Base-by-base conservation (phyloP, 352 stramenopile species). In the Pythium myriotylum region DNA sequence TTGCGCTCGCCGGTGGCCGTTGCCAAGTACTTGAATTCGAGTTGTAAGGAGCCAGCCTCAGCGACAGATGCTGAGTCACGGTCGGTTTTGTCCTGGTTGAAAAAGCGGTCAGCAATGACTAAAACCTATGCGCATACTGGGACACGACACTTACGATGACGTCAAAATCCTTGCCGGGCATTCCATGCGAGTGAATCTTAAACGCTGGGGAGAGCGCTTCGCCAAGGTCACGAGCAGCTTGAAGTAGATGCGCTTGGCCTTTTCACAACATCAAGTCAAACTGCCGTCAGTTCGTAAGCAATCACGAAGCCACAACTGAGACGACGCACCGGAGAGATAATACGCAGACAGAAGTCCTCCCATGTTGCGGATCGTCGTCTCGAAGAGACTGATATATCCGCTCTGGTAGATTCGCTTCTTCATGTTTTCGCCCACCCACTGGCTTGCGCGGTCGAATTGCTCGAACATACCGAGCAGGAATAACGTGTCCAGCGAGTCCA, bases 1-100 rank as follows among this genome's bases (percentile, higher is more conserved):
- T 79, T 74, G 5, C 57, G 51, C 37, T 90, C 79, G 42, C 77
- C 71, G 0, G 83, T 94, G 17, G 89, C 67, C 1, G 68, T 62
- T 0, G 81, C 69, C 20, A 94, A 70, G 59, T 89, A 92, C 70
- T 92, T 90, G 51, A 93, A 94, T 57, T 94, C 85, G 43, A 94
- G 70, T 47, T 94, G 84, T 20, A 94, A 65, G 22, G 81, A 86
- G 2, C 81, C 82, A 1, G 84, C 76, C 62, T 92, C 85, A 13
- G 85, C 76, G 13, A 92, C 49, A 8, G 81, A 86, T 32, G 75
- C 74, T n/a, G 69, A 52, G 4, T 76, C 72, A 5, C 66, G 54
- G 5, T 68, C 67, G 1, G 52, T 61, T 42, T 86, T 82, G 1
- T 65, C 49, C 76, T 88, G 23, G 35, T 39, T 3, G 26, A 6